Percentiles rank a stretch among this genome's conserved stretches.
These are phyloP conservation scores for Dovyalis caffra DNA, from an alignment of 345 rosid genomes.

Conservation along the genomic window DNA sequence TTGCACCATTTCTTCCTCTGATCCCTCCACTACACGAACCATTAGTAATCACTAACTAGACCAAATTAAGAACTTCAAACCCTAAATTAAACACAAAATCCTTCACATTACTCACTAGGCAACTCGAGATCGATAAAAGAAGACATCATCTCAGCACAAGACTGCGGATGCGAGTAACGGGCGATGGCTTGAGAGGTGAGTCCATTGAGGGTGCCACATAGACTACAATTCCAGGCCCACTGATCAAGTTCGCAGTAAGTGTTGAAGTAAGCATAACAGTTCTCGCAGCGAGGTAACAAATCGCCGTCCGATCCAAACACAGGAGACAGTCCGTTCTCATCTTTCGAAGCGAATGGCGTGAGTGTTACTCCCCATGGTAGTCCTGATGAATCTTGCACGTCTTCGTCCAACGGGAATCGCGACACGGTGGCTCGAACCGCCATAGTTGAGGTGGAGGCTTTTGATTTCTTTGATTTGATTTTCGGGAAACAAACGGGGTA, in stretches of 20 bases:
- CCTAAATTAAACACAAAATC: background rate
- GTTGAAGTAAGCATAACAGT: constrained; percentile 91
- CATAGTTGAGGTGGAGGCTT: constrained; percentile 35
- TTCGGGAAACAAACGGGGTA: constrained; percentile 15
- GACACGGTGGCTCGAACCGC: constrained; percentile 81
- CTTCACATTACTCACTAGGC: constrained; percentile 46
- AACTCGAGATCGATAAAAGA: constrained; percentile 94
- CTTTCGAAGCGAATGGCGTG: constrained; percentile 81
- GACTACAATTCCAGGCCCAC: constrained; percentile 94
- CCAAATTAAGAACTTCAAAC: background rate
- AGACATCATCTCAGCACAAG: constrained; percentile 81
- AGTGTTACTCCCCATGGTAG: constrained; percentile 92
- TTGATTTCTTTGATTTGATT: background rate
- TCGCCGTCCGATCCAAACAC: constrained; percentile 78
- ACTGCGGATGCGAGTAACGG: constrained; percentile 74
- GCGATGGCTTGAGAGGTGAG: constrained; percentile 68
- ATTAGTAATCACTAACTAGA: background rate
- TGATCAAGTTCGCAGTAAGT: constrained; percentile 93
- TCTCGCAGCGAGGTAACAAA: constrained; percentile 88
- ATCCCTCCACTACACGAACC: constrained; percentile 56
- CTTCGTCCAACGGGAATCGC: constrained; percentile 76
- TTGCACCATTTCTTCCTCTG: constrained; percentile 70
- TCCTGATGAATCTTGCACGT: constrained; percentile 77
- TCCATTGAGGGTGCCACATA: constrained; percentile 89
- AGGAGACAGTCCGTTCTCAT: constrained; percentile 77